Evolutionary conservation across 2,329 filamentous ascomycete species (phyloP).

Genomic region (Pestalotiopsis sp.): DNA sequence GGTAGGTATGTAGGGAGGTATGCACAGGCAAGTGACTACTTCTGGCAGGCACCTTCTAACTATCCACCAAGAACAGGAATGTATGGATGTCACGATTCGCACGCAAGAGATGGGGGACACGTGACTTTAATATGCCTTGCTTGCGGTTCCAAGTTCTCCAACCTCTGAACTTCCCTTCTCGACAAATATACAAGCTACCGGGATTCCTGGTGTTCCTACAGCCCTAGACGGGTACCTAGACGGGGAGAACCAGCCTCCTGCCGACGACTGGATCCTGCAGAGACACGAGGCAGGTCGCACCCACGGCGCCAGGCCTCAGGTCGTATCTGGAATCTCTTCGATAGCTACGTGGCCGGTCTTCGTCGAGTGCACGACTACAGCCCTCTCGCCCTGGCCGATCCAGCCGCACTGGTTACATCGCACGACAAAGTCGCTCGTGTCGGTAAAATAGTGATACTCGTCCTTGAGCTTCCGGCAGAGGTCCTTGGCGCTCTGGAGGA

Average conservation of each 20-base stretch:
- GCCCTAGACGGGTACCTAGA: too few relatives aligned
- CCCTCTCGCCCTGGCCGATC: slow-evolving; percentile 68
- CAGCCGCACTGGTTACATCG: slow-evolving; percentile 74
- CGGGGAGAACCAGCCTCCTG: too few relatives aligned
- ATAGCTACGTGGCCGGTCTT: slow-evolving; percentile 63
- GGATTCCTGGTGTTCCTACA: too few relatives aligned
- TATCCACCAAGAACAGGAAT: neutral
- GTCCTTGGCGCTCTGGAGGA: slow-evolving; percentile 69
- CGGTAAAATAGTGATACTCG: slow-evolving; percentile 79
- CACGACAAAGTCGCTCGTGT: slow-evolving; percentile 79
- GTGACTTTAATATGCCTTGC: too few relatives aligned
- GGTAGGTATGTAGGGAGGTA: neutral
- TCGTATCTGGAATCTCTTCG: slow-evolving; percentile 45
- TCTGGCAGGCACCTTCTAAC: neutral
- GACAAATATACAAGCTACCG: too few relatives aligned
- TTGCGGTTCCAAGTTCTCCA: too few relatives aligned
- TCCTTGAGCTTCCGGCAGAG: slow-evolving; percentile 67
- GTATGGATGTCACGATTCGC: neutral
- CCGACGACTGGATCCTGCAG: too few relatives aligned
- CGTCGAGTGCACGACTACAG: slow-evolving; percentile 63
- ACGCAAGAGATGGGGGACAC: too few relatives aligned
- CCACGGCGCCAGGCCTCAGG: neutral
- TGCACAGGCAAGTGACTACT: neutral
- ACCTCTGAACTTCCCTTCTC: too few relatives aligned
- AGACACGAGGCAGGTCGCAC: neutral